Base-by-base conservation (phyloP, 2,329 filamentous ascomycete genomes). In the Myotisia sp. region DNA sequence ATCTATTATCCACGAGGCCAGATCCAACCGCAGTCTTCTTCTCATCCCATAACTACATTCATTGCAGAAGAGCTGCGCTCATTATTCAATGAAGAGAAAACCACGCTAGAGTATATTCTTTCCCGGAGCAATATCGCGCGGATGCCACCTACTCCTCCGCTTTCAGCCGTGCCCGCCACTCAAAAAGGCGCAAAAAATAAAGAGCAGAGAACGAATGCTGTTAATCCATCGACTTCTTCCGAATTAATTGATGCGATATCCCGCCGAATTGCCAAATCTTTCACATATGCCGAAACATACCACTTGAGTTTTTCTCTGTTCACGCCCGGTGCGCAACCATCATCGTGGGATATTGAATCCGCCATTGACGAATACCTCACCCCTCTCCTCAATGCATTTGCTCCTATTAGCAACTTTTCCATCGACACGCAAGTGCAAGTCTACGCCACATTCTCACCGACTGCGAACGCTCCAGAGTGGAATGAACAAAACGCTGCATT, bases 261-360 rank as follows among this genome's bases (percentile, higher is more conserved):
- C 40, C 65, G 65, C 36, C 79, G 85, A 41, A 81, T 81, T 22
- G 90, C 81, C 2, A 71, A 85, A 33, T 84, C 85, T 1, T 71
- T 95, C 50, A 92, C 87, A 53, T 92, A 94, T 53, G 79, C 90
- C 3, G 76, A 86, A 9, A 92, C 83, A 0, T 98, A 95, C 53
- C 90, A 98, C 52, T 65, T 98, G 18, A 93, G 86, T 0, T 93
- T 98, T 51, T 98, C 90, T 0, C 67, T 98, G 3, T 95, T 98
- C 53, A 90, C 84, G 0, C 79, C 80, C 8, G 76, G 76, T 1
- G 70, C 79, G 1, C 56, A 65, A 0, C 90, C 90, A 2, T 92
- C 80, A 20, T 79, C 78, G 6, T 98, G 90, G 90, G 83, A 92
- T 34, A 83, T 95, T 33, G 80, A 94, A 44, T 60, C 70, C 22